Evolutionary conservation across 352 stramenopile species (phyloP), one percentile per base, ranked within the genome.

Genomic region (Pythium rishiriense): DNA sequence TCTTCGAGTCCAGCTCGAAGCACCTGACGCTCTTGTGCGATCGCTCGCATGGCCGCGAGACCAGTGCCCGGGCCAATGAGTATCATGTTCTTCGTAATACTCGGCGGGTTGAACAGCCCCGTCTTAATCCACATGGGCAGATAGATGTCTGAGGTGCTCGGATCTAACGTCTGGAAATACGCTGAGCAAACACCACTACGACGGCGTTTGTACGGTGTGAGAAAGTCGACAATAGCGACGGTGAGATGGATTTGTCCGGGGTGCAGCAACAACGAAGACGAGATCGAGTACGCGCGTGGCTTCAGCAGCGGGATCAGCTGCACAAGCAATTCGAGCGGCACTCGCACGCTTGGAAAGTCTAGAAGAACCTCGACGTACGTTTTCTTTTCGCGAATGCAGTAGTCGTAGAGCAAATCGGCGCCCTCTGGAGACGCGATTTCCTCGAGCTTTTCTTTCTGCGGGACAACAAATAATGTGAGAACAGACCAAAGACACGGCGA

Each of bases 261-360:
- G 61, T 95, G 66, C 24, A 83, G 58, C 19, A 83, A 33, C 11
- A 75, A 75, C 9, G 88, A 94, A 8, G 91, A 98, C 22, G 93
- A 90, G 49, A 98, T 98, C 39, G 92, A 98, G 75, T 98, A 98
- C 39, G 81, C 83, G 4, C 94, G 87, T 2, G 94, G 93, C 43
- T 92, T 75, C 48, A 98, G 78, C 5, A 74, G 73, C 29, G 91
- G 90, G 49, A 97, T 87, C 17, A 97, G 66, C 58, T 95, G 82
- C 29, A 97, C 53, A 10, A 98, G 48, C n/a, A 81, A 79, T 8
- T 72, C 64, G 19, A 97, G 70, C 11, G 87, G 81, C 17, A 93
- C 69, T 0, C 72, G 62, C 12, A 88, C 80, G 29, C 85, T 96
- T 0, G 78, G 74, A 45, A 98, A 98, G 57, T 98, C 91, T 11